phyloP scores from a whole-genome alignment of 2,329 filamentous ascomycete genomes.

The Verticillium nubilum region DNA sequence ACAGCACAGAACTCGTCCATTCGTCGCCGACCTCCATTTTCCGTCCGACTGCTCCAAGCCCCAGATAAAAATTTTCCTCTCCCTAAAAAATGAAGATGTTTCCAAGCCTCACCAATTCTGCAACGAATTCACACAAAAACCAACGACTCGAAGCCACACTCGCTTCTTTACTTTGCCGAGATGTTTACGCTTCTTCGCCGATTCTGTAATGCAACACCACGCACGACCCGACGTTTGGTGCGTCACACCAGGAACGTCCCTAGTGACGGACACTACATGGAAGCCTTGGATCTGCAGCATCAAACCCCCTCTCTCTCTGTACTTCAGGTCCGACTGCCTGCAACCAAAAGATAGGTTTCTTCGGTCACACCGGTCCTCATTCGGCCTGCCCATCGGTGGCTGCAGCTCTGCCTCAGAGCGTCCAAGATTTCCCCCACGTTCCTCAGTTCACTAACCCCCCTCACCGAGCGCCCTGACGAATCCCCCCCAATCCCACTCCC shows the following conservation, averaged over 20 bases:
- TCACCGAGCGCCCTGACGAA: neutral
- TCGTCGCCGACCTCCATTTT: neutral
- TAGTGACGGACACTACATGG: no score
- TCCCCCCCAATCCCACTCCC: neutral
- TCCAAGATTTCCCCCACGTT: neutral
- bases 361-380: neutral
- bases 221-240: no score
- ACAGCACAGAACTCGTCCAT: neutral
- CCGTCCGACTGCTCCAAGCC: neutral
- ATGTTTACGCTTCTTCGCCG: neutral
- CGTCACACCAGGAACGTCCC: no score
- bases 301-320: neutral
- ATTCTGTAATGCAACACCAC: neutral
- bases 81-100: neutral
- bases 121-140: neutral
- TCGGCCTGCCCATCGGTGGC: neutral
- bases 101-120: neutral
- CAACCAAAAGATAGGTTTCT: neutral
- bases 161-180: neutral
- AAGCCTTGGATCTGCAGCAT: no score
- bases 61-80: neutral
- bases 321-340: neutral
- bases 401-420: neutral
- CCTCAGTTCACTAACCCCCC: neutral
- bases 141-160: neutral